Conservation (phyloP, 768 basidiomycete genomes). For the Candolleomyces aberdarensis region DNA sequence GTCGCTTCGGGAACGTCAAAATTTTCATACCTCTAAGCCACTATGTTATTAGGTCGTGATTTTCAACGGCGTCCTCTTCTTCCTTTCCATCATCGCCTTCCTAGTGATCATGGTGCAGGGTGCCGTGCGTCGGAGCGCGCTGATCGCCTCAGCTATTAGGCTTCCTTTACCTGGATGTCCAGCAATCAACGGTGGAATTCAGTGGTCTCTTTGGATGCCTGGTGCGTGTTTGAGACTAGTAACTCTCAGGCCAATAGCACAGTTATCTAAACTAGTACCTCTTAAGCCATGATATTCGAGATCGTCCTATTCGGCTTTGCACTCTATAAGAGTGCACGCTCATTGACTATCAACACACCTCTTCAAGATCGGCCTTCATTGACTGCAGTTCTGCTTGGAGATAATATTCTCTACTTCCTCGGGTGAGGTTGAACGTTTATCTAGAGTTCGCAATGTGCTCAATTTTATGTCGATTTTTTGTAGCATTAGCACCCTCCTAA, state of each 20-base stretch:
- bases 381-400: conserved; percentile 10
- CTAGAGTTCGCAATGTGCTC: not conserved
- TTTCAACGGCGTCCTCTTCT: conserved; percentile 37
- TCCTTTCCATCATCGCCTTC: conserved; percentile 38
- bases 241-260: not conserved
- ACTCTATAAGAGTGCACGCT: not conserved
- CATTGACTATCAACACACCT: not conserved
- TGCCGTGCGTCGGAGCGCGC: conserved; percentile 27
- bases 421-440: conserved; percentile 21
- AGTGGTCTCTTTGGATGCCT: not conserved
- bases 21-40: not conserved
- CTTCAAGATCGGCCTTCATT: not conserved
- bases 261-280: not conserved
- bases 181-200: not conserved
- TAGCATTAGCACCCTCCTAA: conserved; percentile 35
- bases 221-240: not conserved
- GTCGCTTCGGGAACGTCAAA: not conserved
- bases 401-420: conserved; percentile 45
- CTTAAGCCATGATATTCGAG: not conserved
- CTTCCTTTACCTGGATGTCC: not conserved
- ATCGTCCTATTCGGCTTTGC: not conserved
- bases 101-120: conserved; percentile 39
- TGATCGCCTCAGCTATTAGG: conserved; percentile 34
- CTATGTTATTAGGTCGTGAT: conserved; percentile 28
- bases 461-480: not conserved